Evolutionary conservation across 257 asterid species (phyloP).

Genomic region (Solanum clarkiae): DNA sequence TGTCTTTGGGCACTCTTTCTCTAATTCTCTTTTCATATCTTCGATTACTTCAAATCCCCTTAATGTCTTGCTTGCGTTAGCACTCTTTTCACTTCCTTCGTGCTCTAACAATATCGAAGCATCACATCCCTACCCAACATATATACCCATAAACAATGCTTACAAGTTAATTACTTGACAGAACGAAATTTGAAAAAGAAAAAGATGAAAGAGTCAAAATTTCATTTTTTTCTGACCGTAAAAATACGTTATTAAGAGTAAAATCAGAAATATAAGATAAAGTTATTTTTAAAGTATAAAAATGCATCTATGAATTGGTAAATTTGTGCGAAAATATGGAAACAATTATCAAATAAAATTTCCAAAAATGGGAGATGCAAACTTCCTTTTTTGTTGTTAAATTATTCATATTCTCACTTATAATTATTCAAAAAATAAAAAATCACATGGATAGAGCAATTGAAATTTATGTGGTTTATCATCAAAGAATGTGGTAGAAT

Average conservation of each 20-base stretch:
- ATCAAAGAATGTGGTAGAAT: neutral
- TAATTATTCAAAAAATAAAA: neutral
- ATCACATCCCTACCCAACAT: constrained; percentile 59
- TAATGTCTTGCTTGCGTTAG: constrained; percentile 41
- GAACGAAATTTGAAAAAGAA: too few species aligned
- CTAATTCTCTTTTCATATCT: constrained; percentile 54
- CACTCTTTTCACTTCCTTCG: constrained; percentile 51
- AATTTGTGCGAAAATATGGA: neutral
- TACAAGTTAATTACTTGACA: neutral
- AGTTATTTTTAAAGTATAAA: too few species aligned
- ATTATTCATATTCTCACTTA: neutral
- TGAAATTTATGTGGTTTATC: neutral
- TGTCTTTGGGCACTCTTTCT: constrained; percentile 47
- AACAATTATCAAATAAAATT: neutral
- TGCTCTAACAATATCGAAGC: constrained; percentile 51
- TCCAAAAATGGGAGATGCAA: neutral
- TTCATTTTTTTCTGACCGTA: too few species aligned
- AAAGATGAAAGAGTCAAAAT: too few species aligned
- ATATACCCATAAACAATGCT: neutral
- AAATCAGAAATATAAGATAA: too few species aligned
- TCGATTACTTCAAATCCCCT: constrained; percentile 57
- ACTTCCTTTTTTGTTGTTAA: neutral
- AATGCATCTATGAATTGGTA: neutral
- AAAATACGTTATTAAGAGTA: too few species aligned
- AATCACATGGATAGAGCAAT: neutral